Conservation (phyloP, 2,329 filamentous ascomycete genomes). For the Phoma sp. region DNA sequence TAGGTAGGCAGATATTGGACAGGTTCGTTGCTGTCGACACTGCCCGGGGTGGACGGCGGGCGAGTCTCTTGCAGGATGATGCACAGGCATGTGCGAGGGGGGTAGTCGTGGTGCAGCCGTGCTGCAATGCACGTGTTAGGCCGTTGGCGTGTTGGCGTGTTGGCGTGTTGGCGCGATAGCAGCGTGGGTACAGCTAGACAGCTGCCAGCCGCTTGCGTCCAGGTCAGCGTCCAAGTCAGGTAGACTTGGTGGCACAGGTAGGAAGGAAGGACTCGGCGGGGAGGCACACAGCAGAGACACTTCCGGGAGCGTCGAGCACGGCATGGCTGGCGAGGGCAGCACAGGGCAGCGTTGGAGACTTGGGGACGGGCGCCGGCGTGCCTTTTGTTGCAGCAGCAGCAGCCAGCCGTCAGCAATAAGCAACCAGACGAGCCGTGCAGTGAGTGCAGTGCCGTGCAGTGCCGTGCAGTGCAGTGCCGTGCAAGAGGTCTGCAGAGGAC, state of each 20-base stretch:
- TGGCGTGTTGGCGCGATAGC: background rate
- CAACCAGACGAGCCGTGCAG: slow-evolving; percentile 2
- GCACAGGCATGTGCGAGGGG: background rate
- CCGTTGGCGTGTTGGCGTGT: background rate
- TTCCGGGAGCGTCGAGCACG: slow-evolving; percentile 20
- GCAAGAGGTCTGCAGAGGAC: slow-evolving; percentile 24
- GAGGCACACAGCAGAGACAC: slow-evolving; percentile 8
- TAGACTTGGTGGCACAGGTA: slow-evolving; percentile 5
- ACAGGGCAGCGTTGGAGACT: slow-evolving; percentile 13
- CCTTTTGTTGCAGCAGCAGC: background rate
- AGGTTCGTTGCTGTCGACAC: background rate
- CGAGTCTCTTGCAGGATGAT: background rate
- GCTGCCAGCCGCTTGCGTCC: slow-evolving; percentile 13
- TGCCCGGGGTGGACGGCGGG: background rate
- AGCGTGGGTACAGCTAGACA: slow-evolving; percentile 11
- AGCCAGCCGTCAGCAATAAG: background rate
- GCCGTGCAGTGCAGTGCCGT: background rate
- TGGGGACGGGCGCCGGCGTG: background rate
- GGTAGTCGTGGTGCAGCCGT: background rate
- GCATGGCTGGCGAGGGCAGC: slow-evolving; percentile 11
- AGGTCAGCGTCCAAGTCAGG: background rate
- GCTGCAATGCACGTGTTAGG: slow-evolving; percentile 9
- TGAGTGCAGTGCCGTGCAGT: no score
- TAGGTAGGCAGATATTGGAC: background rate
- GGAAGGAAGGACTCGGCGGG: slow-evolving; percentile 1